Evolutionary conservation across 1,139 yeast species (phyloP).

Genomic region (Debaryomyces sp.): DNA sequence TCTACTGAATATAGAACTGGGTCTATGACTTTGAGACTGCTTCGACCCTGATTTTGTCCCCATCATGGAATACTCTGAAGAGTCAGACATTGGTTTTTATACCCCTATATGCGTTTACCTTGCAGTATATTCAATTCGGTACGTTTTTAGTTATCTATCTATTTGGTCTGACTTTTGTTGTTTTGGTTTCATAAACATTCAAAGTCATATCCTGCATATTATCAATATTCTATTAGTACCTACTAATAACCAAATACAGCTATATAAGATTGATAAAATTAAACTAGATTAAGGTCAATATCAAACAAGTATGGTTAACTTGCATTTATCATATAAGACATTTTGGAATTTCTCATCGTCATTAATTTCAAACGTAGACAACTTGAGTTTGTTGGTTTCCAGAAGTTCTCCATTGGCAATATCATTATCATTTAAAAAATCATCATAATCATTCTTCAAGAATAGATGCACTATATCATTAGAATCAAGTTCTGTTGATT

Average conservation of each 20-base stretch:
- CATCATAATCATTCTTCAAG: slow-evolving; percentile 47
- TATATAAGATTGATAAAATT: not conserved
- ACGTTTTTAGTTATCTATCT: not conserved
- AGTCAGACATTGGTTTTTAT: not conserved
- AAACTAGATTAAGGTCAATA: not conserved
- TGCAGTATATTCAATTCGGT: not conserved
- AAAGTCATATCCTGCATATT: not conserved
- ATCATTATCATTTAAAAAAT: slow-evolving; percentile 35
- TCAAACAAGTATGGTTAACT: slow-evolving; percentile 38
- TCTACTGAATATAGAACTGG: not conserved
- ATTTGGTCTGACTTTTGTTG: not conserved
- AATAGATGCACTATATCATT: slow-evolving; percentile 28
- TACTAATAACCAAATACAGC: not conserved
- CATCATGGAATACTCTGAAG: not conserved
- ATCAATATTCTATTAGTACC: not conserved
- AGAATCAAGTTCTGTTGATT: slow-evolving; percentile 3
- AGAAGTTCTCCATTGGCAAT: slow-evolving; percentile 29
- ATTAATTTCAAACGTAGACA: slow-evolving; percentile 41
- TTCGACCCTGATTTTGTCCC: not conserved
- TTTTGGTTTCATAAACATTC: not conserved
- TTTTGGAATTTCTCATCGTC: slow-evolving; percentile 46
- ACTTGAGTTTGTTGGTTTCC: slow-evolving; percentile 23
- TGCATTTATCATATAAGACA: slow-evolving; percentile 49
- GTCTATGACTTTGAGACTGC: not conserved
- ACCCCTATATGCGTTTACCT: not conserved